Evolutionary conservation across 345 rosid species (phyloP).

Genomic region (Salix exigua): DNA sequence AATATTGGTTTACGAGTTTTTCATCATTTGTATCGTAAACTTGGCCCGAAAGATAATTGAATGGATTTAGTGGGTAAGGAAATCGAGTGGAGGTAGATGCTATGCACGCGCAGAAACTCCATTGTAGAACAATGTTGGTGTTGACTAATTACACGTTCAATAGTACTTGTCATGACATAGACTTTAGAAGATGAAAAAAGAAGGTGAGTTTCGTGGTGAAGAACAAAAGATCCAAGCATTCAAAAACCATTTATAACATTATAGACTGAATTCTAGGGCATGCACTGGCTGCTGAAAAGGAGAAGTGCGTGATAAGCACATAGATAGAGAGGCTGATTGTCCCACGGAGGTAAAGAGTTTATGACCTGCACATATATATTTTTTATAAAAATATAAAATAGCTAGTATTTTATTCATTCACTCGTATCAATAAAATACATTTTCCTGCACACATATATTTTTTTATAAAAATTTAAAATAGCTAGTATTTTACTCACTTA

Average conservation of each 20-base stretch:
- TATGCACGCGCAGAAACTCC: neutral
- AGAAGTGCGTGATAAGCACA: too few relatives aligned
- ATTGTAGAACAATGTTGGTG: neutral
- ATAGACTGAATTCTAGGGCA: too few relatives aligned
- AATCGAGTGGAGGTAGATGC: too few relatives aligned
- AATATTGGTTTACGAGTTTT: neutral
- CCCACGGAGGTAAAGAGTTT: too few relatives aligned
- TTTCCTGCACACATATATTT: too few relatives aligned
- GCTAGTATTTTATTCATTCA: too few relatives aligned
- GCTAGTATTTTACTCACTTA: too few relatives aligned
- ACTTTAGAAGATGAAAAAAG: neutral
- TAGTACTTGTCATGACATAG: neutral
- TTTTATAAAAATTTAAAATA: too few relatives aligned
- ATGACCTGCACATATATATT: fast-evolving
- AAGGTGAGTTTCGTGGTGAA: neutral
- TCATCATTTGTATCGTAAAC: neutral
- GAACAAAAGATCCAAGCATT: too few relatives aligned
- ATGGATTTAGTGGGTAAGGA: neutral
- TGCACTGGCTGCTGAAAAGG: too few relatives aligned
- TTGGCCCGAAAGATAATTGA: neutral
- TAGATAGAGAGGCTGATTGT: too few relatives aligned
- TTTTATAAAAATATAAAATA: too few relatives aligned
- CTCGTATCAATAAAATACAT: fast-evolving
- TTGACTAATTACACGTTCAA: neutral
- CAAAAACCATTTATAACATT: neutral